Conservation (phyloP, 495 filamentous ascomycete genomes). For the Penicillium goetzii region DNA sequence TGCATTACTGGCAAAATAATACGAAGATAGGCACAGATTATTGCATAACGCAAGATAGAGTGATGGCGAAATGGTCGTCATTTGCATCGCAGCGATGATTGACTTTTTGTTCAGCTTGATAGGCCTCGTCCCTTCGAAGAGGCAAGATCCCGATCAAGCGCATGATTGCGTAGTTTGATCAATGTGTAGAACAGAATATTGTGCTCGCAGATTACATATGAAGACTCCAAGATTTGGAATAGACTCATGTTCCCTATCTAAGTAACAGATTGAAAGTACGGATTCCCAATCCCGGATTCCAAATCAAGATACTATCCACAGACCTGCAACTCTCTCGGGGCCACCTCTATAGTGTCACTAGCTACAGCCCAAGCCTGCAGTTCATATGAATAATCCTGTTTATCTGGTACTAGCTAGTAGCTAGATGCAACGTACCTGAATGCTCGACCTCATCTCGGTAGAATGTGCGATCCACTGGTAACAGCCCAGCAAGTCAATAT, state of each 20-base stretch:
- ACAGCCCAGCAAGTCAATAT: constrained; percentile 12
- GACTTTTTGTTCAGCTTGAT: background rate
- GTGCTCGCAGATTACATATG: background rate
- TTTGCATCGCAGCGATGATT: background rate
- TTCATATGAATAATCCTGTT: background rate
- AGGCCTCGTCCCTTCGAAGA: background rate
- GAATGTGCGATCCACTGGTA: background rate
- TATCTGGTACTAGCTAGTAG: background rate
- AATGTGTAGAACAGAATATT: background rate
- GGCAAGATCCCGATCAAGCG: background rate
- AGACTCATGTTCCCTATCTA: background rate
- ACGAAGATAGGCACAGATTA: background rate
- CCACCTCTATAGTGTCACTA: background rate
- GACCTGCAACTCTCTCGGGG: background rate
- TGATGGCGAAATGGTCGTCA: background rate
- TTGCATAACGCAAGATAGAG: background rate
- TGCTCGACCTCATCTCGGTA: background rate
- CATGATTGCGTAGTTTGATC: background rate
- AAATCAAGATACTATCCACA: background rate
- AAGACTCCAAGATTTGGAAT: background rate
- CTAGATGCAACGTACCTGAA: constrained; percentile 4
- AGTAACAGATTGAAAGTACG: background rate
- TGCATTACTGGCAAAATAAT: constrained; percentile 1
- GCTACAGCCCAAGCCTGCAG: background rate
- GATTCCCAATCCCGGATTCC: background rate